These are phyloP conservation scores for Viola odorata DNA, from an alignment of 345 rosid genomes.

Conservation along the genomic window DNA sequence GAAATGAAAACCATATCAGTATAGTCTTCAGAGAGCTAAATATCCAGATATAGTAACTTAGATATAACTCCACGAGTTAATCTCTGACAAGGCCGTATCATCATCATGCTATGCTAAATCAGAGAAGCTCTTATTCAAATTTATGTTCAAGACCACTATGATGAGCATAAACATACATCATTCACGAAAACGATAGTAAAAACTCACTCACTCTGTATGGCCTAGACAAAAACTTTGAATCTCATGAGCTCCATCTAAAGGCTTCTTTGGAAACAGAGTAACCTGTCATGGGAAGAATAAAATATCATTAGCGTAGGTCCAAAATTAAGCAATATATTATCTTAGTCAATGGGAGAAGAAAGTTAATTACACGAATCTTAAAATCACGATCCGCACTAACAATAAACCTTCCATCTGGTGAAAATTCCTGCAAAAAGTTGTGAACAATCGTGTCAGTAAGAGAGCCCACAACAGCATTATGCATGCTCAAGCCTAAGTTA, in stretches of 20 bases:
- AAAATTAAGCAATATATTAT: constrained; percentile 10
- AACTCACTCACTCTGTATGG: constrained; percentile 85
- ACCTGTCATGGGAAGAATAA: constrained; percentile 43
- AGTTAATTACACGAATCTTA: constrained; percentile 71
- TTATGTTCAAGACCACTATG: background rate
- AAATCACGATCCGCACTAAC: constrained; percentile 85
- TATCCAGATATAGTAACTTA: background rate
- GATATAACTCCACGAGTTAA: background rate
- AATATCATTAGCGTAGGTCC: background rate
- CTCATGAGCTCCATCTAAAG: constrained; percentile 86
- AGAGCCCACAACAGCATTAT: constrained; percentile 1
- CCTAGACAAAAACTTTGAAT: constrained; percentile 95
- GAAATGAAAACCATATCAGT: constrained; percentile 3
- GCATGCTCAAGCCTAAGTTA: background rate
- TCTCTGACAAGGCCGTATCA: background rate
- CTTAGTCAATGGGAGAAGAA: constrained; percentile 10
- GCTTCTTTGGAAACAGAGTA: constrained; percentile 69
- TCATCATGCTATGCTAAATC: background rate
- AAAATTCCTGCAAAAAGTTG: constrained; percentile 61
- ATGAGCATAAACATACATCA: background rate
- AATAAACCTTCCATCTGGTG: constrained; percentile 69
- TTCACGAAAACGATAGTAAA: constrained; percentile 8
- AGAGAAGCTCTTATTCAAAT: background rate
- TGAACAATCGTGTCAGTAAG: background rate
- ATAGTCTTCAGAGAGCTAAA: background rate